phyloP scores from a whole-genome alignment of 306 rosid species.

The Mimosa bimucronata region DNA sequence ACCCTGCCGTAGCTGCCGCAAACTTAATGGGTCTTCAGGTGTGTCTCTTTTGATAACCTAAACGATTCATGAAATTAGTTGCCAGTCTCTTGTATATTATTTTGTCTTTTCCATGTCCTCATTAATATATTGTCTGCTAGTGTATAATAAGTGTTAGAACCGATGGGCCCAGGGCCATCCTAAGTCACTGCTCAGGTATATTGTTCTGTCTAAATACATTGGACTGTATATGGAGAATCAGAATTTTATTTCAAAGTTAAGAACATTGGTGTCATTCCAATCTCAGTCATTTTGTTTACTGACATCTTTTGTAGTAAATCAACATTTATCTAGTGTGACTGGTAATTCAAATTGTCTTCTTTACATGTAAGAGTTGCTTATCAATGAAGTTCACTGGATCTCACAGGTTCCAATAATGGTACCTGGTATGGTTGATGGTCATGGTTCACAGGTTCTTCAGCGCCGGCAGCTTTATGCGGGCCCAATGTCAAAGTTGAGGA shows the following conservation, averaged over 20 bases:
- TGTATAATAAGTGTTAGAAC: background rate
- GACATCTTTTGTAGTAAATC: background rate
- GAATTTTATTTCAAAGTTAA: background rate
- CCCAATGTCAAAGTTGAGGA: constrained; percentile 90
- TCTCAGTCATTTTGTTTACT: background rate
- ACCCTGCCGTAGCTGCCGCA: constrained; percentile 48
- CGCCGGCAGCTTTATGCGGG: constrained; percentile 86
- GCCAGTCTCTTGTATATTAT: background rate
- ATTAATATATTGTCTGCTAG: background rate
- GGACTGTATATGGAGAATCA: background rate
- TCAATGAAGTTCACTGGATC: constrained; percentile 28
- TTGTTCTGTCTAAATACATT: background rate
- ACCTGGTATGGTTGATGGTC: constrained; percentile 89
- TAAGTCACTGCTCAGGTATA: background rate
- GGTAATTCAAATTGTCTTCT: background rate
- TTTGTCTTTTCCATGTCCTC: background rate
- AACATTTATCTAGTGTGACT: background rate
- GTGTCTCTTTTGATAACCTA: constrained; percentile 60
- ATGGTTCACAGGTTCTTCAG: constrained; percentile 73
- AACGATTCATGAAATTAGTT: constrained; percentile 14
- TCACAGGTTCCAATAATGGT: constrained; percentile 67
- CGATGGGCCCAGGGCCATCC: background rate
- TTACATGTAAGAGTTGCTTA: background rate
- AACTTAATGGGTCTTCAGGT: constrained; percentile 61
- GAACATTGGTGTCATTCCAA: background rate